Conservation (phyloP, 768 basidiomycete species). For the Suillus subaureus region DNA sequence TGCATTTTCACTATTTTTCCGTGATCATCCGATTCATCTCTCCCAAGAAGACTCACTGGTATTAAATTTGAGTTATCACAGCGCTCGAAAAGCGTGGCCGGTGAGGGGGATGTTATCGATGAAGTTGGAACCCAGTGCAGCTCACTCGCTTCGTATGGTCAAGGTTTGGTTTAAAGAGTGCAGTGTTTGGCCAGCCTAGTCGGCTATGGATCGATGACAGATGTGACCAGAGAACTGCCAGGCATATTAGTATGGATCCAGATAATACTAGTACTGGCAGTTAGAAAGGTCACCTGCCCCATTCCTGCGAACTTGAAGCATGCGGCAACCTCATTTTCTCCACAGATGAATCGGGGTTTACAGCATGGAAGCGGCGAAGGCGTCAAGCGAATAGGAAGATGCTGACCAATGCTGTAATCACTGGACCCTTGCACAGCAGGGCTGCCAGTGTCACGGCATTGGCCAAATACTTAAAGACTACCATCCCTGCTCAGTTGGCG, state of each 20-base stretch:
- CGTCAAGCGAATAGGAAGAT: not conserved
- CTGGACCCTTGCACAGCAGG: slow-evolving; percentile 6
- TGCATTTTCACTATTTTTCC: slow-evolving; percentile 1
- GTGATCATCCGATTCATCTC: slow-evolving; percentile 5
- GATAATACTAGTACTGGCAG: not conserved
- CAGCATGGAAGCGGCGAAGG: slow-evolving; percentile 12
- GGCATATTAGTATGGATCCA: not conserved
- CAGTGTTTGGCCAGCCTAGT: not conserved
- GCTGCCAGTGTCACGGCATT: not conserved
- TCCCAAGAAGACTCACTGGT: not conserved
- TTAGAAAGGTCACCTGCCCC: slow-evolving; percentile 1
- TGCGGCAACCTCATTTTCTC: slow-evolving; percentile 32
- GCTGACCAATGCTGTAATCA: slow-evolving; percentile 1
- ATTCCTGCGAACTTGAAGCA: slow-evolving; percentile 16
- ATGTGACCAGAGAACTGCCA: not conserved
- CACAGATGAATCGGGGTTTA: slow-evolving; percentile 17
- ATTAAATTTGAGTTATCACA: slow-evolving; percentile 6
- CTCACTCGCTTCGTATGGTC: not conserved
- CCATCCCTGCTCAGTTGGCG: not conserved
- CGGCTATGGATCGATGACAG: not conserved
- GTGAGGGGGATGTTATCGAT: not conserved
- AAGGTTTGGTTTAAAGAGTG: not conserved
- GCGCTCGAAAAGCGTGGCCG: slow-evolving; percentile 1
- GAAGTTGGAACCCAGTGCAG: not conserved
- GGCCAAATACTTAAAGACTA: not conserved